Base-by-base conservation (phyloP, 2,329 filamentous ascomycete species). In the Fusarium sp. region DNA sequence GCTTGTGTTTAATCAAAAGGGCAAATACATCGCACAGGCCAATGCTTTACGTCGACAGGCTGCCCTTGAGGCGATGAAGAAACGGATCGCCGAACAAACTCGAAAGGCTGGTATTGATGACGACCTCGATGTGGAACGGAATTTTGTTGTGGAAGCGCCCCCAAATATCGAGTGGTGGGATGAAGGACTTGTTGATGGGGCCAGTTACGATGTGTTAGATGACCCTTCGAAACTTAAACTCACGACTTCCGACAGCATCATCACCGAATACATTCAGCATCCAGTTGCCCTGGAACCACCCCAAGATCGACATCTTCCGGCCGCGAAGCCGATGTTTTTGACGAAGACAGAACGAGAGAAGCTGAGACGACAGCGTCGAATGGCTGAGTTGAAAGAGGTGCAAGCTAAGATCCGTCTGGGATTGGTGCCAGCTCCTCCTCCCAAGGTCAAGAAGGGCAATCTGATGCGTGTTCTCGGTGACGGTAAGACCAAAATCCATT, bases 101-200 rank as follows among this genome's bases (percentile, higher is more conserved):
- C 88, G 94, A 60, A 95, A 94, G 77, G 93, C 91, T n/a, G 94
- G 94, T 45, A 92, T 98, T 65, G 95, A 98, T 73, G 95, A 98
- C 76, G 95, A 95, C 69, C 80, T 93, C 28, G 91, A 96, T 64
- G 89, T 91, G 47, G 95, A 99, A 77, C 97, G 95, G 77, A 92
- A 93, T 30, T 98, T 95, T 76, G 80, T 96, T 6, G 88, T 97
- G 7, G 90, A 95, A 65, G 85, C 86, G 30, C 96, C 96, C 11
- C 96, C 96, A 6, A 91, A 91, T 9, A 86, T 98, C 40, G 96
- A 99, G 78, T 99, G 96, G 96, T 98, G 95, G 93, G 96, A 99
- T 73, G 94, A 98, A 80, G 93, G 90, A 4, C 82, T 98, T 19
- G 85, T 97, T 17, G 86, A 91, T 50, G 92, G 91, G 40, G 86